Conservation (phyloP, 2,329 filamentous ascomycete species). For the Teratosphaeria viscida region DNA sequence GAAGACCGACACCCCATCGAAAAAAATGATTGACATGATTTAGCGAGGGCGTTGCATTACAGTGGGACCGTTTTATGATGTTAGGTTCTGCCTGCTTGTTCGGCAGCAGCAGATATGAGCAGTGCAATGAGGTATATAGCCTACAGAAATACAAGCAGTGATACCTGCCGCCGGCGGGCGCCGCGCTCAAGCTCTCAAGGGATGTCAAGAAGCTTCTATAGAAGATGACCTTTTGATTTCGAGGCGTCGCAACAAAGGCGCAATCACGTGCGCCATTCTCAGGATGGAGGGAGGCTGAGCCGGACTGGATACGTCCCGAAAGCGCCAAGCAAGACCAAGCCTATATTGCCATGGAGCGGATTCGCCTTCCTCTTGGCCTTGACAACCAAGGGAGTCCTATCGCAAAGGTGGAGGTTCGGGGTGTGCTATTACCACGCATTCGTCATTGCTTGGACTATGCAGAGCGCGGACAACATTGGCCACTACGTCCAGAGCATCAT, state of each 20-base stretch:
- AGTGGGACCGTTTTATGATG: neutral
- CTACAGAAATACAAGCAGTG: neutral
- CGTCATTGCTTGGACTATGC: neutral
- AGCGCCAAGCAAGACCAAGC: neutral
- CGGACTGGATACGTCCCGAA: neutral
- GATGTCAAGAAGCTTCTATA: neutral
- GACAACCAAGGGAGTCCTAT: neutral
- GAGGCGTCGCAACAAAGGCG: neutral
- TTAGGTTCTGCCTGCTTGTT: neutral
- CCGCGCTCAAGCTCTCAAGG: neutral
- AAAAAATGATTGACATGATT: neutral
- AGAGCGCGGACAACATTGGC: neutral
- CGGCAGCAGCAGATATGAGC: neutral
- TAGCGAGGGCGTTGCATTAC: neutral
- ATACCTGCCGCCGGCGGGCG: neutral
- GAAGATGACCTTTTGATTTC: neutral
- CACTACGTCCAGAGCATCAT: neutral
- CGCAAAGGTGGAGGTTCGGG: neutral
- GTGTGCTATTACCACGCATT: neutral
- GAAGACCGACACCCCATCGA: neutral
- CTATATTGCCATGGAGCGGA: neutral
- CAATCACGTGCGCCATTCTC: neutral
- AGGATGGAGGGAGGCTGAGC: neutral
- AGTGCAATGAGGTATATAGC: neutral
- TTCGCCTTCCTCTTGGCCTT: neutral